Percentiles rank a stretch among this genome's conserved stretches.
phyloP scores from a whole-genome alignment of 2,329 filamentous ascomycete species.

The Byssothecium circinans region DNA sequence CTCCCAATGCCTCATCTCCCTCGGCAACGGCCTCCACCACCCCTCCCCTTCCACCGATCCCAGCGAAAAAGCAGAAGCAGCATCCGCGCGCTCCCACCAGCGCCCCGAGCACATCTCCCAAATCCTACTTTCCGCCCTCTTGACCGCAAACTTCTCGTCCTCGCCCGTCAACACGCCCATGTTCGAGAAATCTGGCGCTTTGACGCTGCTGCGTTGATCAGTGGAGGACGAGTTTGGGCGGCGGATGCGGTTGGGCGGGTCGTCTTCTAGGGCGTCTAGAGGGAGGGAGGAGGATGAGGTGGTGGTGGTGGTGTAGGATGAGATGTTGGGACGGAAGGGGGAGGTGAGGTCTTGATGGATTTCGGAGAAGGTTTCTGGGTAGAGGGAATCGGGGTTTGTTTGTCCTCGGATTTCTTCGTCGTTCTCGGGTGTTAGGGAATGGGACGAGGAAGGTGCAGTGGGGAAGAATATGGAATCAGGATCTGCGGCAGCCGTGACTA shows the following conservation, averaged over 20 bases:
- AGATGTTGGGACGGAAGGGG: conserved; percentile 78
- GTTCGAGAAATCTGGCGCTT: conserved; percentile 64
- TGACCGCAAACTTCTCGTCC: conserved; percentile 80
- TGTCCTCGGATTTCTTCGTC: not conserved
- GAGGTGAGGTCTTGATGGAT: conserved; percentile 77
- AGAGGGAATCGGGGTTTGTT: conserved; percentile 53
- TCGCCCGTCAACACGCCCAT: conserved; percentile 73
- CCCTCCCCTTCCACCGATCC: conserved; percentile 44
- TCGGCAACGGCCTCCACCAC: conserved; percentile 71
- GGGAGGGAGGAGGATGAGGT: conserved; percentile 44
- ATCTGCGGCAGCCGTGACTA: conserved; percentile 66
- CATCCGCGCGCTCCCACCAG: conserved; percentile 69
- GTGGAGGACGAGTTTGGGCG: conserved; percentile 26
- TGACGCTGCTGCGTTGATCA: conserved; percentile 26
- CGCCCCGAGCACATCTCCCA: conserved; percentile 77
- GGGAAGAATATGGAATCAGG: conserved; percentile 81
- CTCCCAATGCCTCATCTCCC: conserved; percentile 70
- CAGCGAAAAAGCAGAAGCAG: conserved; percentile 46
- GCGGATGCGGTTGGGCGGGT: conserved; percentile 49
- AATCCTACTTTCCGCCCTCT: conserved; percentile 72
- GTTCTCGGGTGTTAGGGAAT: too few relatives aligned
- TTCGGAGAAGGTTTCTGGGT: conserved; percentile 69
- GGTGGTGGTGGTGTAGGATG: conserved; percentile 61
- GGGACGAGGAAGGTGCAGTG: conserved; percentile 12
- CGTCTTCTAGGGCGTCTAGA: conserved; percentile 53